These are phyloP conservation scores for Paramecium tetraurelia DNA, from an alignment of 73 alveolate genomes.

Conservation along the genomic window DNA sequence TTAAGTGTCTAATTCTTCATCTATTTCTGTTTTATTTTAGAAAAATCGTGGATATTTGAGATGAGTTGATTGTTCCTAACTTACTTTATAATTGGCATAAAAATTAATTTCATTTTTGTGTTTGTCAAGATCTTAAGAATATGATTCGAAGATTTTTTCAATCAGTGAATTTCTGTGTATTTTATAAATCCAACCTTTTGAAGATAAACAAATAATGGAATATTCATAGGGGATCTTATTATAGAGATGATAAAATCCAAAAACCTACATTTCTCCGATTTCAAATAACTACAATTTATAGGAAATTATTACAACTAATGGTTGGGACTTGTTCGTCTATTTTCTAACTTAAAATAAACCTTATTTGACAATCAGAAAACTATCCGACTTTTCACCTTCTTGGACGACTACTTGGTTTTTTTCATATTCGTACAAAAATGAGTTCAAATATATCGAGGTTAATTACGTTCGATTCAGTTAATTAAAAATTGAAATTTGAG, in stretches of 20 bases:
- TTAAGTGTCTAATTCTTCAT: background rate
- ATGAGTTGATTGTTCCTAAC: background rate
- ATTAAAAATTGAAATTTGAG: background rate
- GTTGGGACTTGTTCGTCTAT: background rate
- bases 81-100: background rate
- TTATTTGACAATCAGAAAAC: background rate
- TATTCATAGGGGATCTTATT: background rate
- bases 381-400: constrained; percentile 7
- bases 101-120: background rate
- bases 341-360: background rate
- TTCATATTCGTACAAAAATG: background rate
- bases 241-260: background rate
- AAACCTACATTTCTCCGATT: background rate
- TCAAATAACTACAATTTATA: background rate
- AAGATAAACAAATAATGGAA: background rate
- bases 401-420: background rate
- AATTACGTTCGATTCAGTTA: background rate
- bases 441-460: background rate
- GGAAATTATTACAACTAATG: background rate
- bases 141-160: background rate
- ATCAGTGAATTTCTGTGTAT: background rate
- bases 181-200: background rate
- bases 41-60: background rate
- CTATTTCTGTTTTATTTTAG: background rate
- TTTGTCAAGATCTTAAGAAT: background rate